phyloP scores from a whole-genome alignment of 108 stramenopile species.

The Bacterosira constricta region DNA sequence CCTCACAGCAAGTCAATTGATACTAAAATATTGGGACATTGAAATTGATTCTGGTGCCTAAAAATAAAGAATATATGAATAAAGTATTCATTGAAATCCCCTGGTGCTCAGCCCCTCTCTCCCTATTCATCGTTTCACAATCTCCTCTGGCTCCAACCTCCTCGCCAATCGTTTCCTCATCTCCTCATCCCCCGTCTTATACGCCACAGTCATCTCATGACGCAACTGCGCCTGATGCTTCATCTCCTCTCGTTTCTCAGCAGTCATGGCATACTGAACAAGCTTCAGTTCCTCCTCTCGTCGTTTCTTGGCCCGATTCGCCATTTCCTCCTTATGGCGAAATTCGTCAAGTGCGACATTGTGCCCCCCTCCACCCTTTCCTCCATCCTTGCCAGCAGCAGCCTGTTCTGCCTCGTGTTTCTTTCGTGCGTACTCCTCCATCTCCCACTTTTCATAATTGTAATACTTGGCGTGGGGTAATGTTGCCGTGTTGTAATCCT shows the following conservation, averaged over 20 bases:
- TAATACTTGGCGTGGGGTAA: slow-evolving; percentile 93
- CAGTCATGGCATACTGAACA: slow-evolving; percentile 59
- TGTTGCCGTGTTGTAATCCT: slow-evolving; percentile 97
- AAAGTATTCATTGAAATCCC: too few relatives aligned
- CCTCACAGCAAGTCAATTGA: too few relatives aligned
- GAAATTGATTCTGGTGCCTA: too few relatives aligned
- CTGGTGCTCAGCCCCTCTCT: too few relatives aligned
- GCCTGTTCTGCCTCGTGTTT: slow-evolving; percentile 50
- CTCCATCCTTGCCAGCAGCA: slow-evolving; percentile 2
- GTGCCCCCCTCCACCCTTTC: not conserved
- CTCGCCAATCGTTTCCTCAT: slow-evolving; percentile 68
- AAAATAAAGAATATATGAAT: too few relatives aligned
- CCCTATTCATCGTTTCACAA: slow-evolving; percentile 14
- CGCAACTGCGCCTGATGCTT: slow-evolving; percentile 72
- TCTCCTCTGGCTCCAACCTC: slow-evolving; percentile 70
- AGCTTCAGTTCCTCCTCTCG: slow-evolving; percentile 55
- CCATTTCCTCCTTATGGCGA: slow-evolving; percentile 51
- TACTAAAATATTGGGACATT: too few relatives aligned
- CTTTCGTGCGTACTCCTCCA: slow-evolving; percentile 83
- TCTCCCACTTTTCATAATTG: slow-evolving; percentile 96
- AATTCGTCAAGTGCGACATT: slow-evolving; percentile 51
- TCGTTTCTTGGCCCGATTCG: slow-evolving; percentile 44
- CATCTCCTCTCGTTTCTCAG: slow-evolving; percentile 79
- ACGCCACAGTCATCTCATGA: slow-evolving; percentile 84
- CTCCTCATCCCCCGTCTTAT: slow-evolving; percentile 78